Percentiles rank a stretch among this genome's conserved stretches.
Evolutionary conservation across 2,329 filamentous ascomycete genomes (phyloP).

Genomic region (Pestalotiopsis sp.): DNA sequence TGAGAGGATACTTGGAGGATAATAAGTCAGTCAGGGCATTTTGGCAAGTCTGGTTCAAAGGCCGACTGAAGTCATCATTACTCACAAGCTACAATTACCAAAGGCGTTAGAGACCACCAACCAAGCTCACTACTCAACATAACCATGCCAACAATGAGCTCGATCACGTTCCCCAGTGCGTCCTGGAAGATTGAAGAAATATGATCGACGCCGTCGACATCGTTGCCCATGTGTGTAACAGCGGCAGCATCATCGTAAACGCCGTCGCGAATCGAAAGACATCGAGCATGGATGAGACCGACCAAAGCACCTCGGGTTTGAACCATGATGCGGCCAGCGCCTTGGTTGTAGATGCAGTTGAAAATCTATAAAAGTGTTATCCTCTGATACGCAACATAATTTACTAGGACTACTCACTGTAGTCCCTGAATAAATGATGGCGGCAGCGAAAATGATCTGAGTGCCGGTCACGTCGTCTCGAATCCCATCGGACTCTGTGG

Average conservation of each 20-base stretch:
- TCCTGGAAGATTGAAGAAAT: background rate
- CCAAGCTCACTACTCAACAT: constrained; percentile 8
- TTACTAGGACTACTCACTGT: constrained; percentile 31
- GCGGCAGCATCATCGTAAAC: constrained; percentile 10
- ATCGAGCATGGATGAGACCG: constrained; percentile 12
- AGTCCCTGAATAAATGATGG: constrained; percentile 37
- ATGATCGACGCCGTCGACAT: constrained; percentile 1
- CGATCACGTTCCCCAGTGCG: background rate
- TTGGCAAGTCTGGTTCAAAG: background rate
- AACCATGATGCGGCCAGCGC: background rate
- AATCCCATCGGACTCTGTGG: constrained; percentile 1
- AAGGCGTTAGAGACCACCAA: constrained; percentile 9
- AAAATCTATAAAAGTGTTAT: background rate
- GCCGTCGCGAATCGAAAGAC: constrained; percentile 6
- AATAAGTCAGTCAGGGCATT: background rate
- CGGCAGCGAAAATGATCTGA: constrained; percentile 34
- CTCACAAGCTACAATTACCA: constrained; percentile 1
- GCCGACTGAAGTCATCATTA: background rate
- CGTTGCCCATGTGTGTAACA: constrained; percentile 13
- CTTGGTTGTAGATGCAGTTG: constrained; percentile 2
- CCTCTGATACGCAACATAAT: background rate
- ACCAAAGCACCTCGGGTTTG: constrained; percentile 4
- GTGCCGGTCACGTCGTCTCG: constrained; percentile 20
- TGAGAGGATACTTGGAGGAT: background rate
- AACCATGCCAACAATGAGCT: constrained; percentile 2